Conservation (phyloP, 768 basidiomycete species). For the Calocybe indica region DNA sequence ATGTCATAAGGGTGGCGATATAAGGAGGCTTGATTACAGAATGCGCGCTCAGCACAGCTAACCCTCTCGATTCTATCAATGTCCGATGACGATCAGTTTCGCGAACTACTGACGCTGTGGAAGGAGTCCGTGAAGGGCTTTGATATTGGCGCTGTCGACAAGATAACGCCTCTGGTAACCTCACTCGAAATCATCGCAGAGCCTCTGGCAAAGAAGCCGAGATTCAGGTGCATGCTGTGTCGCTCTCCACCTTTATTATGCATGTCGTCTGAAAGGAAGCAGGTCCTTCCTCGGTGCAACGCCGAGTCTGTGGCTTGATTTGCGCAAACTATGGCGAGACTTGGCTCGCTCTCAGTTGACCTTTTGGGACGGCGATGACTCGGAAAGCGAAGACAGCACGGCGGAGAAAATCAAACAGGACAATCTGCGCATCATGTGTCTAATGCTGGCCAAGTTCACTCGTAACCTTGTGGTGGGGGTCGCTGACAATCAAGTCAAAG, state of each 20-base stretch:
- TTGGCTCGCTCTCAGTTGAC: conserved; percentile 42
- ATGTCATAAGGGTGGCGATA: neutral
- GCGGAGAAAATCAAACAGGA: conserved; percentile 21
- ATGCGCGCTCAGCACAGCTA: neutral
- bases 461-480: conserved; percentile 80
- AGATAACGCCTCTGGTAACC: conserved; percentile 22
- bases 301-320: conserved; percentile 47
- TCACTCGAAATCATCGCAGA: conserved; percentile 46
- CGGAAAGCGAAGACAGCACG: conserved; percentile 28
- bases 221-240: conserved; percentile 24
- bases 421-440: conserved; percentile 33
- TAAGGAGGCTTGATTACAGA: neutral
- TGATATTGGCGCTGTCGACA: conserved; percentile 28
- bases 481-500: conserved; percentile 60
- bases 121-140: conserved; percentile 37
- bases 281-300: conserved; percentile 22
- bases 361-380: conserved; percentile 45
- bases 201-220: conserved; percentile 42
- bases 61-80: conserved; percentile 3
- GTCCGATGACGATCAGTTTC: conserved; percentile 5
- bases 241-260: neutral
- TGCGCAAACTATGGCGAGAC: conserved; percentile 54
- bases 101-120: conserved; percentile 24
- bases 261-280: conserved; percentile 4
- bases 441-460: conserved; percentile 68